Percentiles rank a stretch among this genome's conserved stretches.
These are phyloP conservation scores for Emergomyces orientalis DNA, from an alignment of 2,329 filamentous ascomycete genomes.

Conservation along the genomic window DNA sequence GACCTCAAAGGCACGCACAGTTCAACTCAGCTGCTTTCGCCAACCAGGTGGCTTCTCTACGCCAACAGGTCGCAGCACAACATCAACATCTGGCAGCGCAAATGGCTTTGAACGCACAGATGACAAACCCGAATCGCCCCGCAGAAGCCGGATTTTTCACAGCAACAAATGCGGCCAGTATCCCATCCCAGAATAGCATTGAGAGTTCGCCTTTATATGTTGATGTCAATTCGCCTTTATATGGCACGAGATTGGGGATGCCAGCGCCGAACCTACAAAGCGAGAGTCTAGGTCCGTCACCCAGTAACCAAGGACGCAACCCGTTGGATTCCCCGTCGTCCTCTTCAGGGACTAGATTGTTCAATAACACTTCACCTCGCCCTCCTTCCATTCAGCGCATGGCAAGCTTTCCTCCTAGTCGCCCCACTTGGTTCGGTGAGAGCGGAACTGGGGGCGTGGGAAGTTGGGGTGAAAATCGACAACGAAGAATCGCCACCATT, in stretches of 20 bases:
- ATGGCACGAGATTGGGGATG: background rate
- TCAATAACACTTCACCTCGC: background rate
- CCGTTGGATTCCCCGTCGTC: background rate
- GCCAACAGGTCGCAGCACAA: background rate
- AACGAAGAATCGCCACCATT: constrained; percentile 17
- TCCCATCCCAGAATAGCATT: background rate
- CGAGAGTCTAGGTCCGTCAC: background rate
- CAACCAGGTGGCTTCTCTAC: background rate
- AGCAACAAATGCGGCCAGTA: background rate
- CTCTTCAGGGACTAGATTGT: background rate
- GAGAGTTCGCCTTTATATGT: background rate
- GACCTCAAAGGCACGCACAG: background rate
- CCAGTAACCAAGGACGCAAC: background rate
- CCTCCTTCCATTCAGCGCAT: constrained; percentile 4
- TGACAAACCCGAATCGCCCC: background rate
- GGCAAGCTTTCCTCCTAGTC: background rate
- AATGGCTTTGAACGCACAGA: background rate
- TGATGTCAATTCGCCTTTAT: background rate
- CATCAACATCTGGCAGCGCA: constrained; percentile 1
- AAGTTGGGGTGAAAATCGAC: constrained; percentile 6
- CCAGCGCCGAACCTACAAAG: background rate
- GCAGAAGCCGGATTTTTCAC: background rate
- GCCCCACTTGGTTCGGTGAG: background rate
- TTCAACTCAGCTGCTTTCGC: background rate
- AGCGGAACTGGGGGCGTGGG: background rate